These are phyloP conservation scores for Pichia sp. DNA, from an alignment of 1,139 yeast genomes.

Conservation along the genomic window DNA sequence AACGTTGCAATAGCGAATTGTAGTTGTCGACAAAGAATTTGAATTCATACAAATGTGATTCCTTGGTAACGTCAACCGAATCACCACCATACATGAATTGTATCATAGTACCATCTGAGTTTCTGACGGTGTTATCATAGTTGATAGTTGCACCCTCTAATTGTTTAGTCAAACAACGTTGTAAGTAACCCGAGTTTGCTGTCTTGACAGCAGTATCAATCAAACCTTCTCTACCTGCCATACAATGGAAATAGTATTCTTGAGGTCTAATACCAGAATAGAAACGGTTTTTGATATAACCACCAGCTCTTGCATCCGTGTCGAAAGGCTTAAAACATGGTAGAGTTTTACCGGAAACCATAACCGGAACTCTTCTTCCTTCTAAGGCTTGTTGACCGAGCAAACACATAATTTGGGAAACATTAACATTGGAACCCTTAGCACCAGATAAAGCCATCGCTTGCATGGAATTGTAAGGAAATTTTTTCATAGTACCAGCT, in stretches of 20 bases:
- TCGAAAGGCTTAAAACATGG: slow-evolving; percentile 97
- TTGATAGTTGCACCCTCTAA: slow-evolving; percentile 94
- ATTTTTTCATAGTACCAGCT: slow-evolving; percentile 88
- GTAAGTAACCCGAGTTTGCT: slow-evolving; percentile 96
- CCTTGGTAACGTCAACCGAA: slow-evolving; percentile 88
- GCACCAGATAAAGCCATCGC: slow-evolving; percentile 99
- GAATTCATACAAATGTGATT: slow-evolving; percentile 91
- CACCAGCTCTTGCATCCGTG: slow-evolving; percentile 98
- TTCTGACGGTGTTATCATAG: slow-evolving; percentile 94
- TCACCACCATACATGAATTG: slow-evolving; percentile 99
- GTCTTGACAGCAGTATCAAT: slow-evolving; percentile 99
- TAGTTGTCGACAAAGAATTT: slow-evolving; percentile 90
- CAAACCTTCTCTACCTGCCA: slow-evolving; percentile 99
- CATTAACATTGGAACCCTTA: slow-evolving; percentile 97
- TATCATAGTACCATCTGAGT: slow-evolving; percentile 87
- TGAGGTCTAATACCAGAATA: slow-evolving; percentile 97
- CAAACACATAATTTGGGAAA: slow-evolving; percentile 98
- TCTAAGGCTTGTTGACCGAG: slow-evolving; percentile 98
- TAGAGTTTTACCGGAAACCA: slow-evolving; percentile 96
- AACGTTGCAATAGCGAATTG: slow-evolving; percentile 78
- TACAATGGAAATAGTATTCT: slow-evolving; percentile 99
- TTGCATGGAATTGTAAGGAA: slow-evolving; percentile 97
- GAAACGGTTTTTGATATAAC: slow-evolving; percentile 95
- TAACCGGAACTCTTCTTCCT: slow-evolving; percentile 98
- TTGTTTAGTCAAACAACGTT: slow-evolving; percentile 97